phyloP scores from a whole-genome alignment of 805 yeast species.

The Candida taoyuanica region DNA sequence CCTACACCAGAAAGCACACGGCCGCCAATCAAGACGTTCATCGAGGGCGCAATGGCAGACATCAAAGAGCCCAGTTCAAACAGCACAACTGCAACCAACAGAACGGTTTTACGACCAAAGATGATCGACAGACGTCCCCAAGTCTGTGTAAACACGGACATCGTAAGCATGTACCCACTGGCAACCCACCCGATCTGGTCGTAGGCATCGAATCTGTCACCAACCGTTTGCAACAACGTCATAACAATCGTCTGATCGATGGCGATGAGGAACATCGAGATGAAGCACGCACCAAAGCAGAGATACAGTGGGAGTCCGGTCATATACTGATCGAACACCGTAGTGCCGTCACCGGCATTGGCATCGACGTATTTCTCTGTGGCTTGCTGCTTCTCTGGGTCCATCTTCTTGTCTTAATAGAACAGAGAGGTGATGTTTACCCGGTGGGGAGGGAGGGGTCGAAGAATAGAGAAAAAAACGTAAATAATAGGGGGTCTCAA shows the following conservation, averaged over 20 bases:
- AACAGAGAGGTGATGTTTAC: too few relatives aligned
- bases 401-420: too few relatives aligned
- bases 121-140: conserved; percentile 56
- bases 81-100: conserved; percentile 22
- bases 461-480: too few relatives aligned
- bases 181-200: conserved; percentile 55
- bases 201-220: conserved; percentile 44
- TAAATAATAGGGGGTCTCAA: too few relatives aligned
- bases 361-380: conserved; percentile 15
- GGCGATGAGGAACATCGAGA: conserved; percentile 20
- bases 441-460: too few relatives aligned
- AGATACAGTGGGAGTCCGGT: conserved; percentile 11
- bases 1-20: conserved; percentile 70
- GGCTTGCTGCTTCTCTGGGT: background rate
- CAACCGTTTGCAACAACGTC: conserved; percentile 47
- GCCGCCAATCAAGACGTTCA: conserved; percentile 64
- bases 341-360: conserved; percentile 24
- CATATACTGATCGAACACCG: conserved; percentile 15
- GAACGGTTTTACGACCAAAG: conserved; percentile 44
- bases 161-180: conserved; percentile 49
- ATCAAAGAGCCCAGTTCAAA: conserved; percentile 62
- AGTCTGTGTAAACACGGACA: conserved; percentile 46
- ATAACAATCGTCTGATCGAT: conserved; percentile 49
- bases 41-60: conserved; percentile 47
- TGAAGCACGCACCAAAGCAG: conserved; percentile 19